Evolutionary conservation across 495 filamentous ascomycete species (phyloP).

Genomic region (Venustampulla echinocandica): DNA sequence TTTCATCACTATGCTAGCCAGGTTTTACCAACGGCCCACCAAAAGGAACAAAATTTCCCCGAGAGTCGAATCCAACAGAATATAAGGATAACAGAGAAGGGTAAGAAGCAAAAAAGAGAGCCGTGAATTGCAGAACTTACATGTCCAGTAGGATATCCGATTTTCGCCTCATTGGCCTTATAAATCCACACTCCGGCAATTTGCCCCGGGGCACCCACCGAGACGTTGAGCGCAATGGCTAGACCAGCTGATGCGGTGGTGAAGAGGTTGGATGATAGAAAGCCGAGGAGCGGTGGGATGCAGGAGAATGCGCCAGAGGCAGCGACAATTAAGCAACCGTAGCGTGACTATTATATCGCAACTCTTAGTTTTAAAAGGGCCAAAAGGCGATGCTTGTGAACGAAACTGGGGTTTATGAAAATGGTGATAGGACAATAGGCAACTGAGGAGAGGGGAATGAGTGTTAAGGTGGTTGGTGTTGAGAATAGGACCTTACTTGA

Average conservation of each 20-base stretch:
- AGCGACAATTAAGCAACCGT: conserved; percentile 61
- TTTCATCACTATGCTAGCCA: conserved; percentile 7
- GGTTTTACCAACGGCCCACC: neutral
- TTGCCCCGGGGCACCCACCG: conserved; percentile 57
- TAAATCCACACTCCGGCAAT: conserved; percentile 70
- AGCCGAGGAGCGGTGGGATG: conserved; percentile 59
- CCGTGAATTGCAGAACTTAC: no score
- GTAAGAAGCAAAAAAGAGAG: no score
- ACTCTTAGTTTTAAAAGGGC: neutral
- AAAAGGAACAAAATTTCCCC: no score
- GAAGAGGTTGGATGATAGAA: conserved; percentile 59
- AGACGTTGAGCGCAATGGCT: conserved; percentile 61
- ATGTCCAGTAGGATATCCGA: conserved; percentile 61
- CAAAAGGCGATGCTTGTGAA: neutral
- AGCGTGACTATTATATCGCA: conserved; percentile 35
- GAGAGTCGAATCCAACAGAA: no score
- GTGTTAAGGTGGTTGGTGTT: no score
- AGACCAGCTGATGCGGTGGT: conserved; percentile 55
- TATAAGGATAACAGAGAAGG: no score
- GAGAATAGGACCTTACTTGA: no score
- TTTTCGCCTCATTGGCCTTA: conserved; percentile 47
- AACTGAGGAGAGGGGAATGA: no score
- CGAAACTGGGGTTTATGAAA: no score
- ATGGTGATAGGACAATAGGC: no score
- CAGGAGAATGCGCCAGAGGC: conserved; percentile 47